phyloP scores from a whole-genome alignment of 495 filamentous ascomycete genomes.

The Penicillium cosmopolitanum region DNA sequence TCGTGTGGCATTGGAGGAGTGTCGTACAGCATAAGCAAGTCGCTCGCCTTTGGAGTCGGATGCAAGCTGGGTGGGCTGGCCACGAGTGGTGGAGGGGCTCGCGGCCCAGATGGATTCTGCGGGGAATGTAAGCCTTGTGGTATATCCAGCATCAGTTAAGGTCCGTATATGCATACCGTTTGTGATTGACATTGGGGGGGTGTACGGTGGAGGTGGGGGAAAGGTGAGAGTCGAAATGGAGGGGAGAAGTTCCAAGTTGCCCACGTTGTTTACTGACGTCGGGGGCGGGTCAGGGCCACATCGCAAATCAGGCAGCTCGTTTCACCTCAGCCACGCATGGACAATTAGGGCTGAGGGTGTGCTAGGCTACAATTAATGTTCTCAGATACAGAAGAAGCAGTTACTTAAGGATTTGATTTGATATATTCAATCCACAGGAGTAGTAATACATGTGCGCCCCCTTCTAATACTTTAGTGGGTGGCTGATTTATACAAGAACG shows the following conservation, averaged over 20 bases:
- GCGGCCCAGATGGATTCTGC: constrained; percentile 73
- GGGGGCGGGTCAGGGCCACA: constrained; percentile 14
- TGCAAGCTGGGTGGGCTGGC: constrained; percentile 87
- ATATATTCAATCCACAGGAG: constrained; percentile 21
- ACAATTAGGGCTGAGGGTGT: no score
- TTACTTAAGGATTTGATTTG: not conserved
- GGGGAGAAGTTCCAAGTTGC: not conserved
- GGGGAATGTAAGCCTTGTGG: constrained; percentile 8
- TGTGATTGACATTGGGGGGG: constrained; percentile 45
- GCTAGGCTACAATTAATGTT: no score
- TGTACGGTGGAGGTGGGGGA: constrained; percentile 7
- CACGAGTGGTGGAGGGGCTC: constrained; percentile 81
- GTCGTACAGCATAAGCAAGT: constrained; percentile 86
- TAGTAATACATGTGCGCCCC: constrained; percentile 33
- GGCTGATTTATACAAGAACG: constrained; percentile 26
- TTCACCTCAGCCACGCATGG: no score
- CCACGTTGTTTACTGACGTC: constrained; percentile 32
- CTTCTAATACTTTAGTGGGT: constrained; percentile 7
- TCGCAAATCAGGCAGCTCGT: not conserved
- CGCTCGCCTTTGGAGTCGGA: constrained; percentile 89
- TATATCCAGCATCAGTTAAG: not conserved
- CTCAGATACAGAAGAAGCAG: no score
- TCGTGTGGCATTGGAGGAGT: not conserved
- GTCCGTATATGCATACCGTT: constrained; percentile 34
- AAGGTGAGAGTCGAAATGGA: constrained; percentile 6